Percentiles rank a stretch among this genome's conserved stretches.
Conservation (phyloP, 345 rosid species). For the Eucalyptus cloeziana region DNA sequence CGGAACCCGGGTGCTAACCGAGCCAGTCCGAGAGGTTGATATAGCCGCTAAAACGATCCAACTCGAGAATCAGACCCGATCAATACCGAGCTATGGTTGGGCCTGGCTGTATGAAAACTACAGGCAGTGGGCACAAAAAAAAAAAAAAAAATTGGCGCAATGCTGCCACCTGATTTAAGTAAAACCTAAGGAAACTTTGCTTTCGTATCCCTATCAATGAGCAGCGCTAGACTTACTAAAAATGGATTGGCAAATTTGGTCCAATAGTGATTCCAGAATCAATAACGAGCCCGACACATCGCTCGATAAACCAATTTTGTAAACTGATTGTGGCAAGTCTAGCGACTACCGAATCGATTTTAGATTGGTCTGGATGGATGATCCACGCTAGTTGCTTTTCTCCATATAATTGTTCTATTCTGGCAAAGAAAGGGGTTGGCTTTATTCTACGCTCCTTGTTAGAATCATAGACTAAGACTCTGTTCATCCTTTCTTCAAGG, state of each 20-base stretch:
- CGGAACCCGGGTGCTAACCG: neutral
- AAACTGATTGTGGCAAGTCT: neutral
- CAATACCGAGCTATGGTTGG: neutral
- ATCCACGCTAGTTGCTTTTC: neutral
- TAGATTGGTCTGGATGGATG: neutral
- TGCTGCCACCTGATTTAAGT: neutral
- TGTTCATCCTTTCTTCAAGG: neutral
- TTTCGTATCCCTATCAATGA: neutral
- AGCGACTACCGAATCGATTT: fast-evolving
- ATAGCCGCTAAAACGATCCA: neutral
- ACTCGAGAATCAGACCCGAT: neutral
- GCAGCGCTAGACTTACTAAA: neutral
- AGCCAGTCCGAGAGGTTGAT: neutral
- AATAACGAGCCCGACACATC: neutral
- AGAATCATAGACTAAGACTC: neutral
- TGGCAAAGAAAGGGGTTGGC: neutral
- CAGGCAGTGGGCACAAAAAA: neutral
- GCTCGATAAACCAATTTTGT: neutral
- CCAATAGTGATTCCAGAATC: neutral
- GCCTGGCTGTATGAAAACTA: neutral
- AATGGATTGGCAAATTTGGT: neutral
- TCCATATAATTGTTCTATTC: neutral
- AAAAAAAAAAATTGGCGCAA: fast-evolving
- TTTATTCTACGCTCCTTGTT: neutral
- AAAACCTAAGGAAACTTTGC: neutral